Percentiles rank a stretch among this genome's conserved stretches.
These are phyloP conservation scores for Eucalyptus globulus DNA, from an alignment of 345 rosid species.

Conservation along the genomic window DNA sequence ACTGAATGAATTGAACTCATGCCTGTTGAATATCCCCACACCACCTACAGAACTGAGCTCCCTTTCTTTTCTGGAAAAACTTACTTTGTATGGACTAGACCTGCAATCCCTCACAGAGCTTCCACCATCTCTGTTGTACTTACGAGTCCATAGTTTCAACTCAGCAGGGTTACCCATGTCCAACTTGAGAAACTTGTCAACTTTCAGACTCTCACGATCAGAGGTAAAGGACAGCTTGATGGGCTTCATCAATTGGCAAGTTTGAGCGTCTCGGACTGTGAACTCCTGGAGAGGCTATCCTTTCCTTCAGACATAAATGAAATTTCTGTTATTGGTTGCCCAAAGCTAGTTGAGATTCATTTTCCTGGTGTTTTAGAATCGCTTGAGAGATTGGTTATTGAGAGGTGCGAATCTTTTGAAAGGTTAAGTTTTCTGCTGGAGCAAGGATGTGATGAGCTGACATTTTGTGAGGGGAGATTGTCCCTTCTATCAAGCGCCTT, in stretches of 20 bases:
- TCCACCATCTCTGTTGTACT: neutral
- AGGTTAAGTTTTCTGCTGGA: neutral
- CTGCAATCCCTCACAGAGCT: neutral
- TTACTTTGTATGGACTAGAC: neutral
- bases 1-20: neutral
- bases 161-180: neutral
- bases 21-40: neutral
- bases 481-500: neutral
- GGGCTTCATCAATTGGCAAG: neutral
- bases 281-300: neutral
- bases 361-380: neutral
- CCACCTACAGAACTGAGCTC: neutral
- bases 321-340: neutral
- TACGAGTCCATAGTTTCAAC: neutral
- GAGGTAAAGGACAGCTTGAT: neutral
- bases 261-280: neutral
- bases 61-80: neutral
- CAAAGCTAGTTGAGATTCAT: neutral
- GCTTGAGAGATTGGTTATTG: neutral
- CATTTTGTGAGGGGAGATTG: neutral
- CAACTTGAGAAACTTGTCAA: neutral
- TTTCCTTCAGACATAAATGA: neutral
- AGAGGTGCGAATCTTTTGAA: neutral
- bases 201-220: neutral
- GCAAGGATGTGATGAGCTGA: neutral